Base-by-base conservation (phyloP, 148 eudicot genomes). In the Rhododendron henanense region DNA sequence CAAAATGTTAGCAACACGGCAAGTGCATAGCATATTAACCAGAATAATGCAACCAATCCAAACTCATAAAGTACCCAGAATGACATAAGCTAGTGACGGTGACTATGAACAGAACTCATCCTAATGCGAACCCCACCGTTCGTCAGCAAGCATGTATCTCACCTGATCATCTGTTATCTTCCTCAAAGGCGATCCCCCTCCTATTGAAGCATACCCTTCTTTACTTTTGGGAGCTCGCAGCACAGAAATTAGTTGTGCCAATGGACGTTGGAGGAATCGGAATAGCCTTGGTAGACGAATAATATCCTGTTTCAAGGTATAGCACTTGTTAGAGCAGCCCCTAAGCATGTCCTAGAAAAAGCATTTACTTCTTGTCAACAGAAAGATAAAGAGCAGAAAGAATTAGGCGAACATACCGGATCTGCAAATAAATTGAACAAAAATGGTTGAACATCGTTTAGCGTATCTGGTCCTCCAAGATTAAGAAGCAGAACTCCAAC, bases 191-290 rank as follows among this genome's bases (percentile, higher is more conserved):
- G 99, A 97, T 53, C 99, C 99, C 55, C 99, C 99, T 85, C 99
- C 99, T 61, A 97, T 97, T 33, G 99, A 87, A 91, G 99, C 99
- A 92, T 97, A 97, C 31, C 94, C 99, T 92, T 97, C 98, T 87
- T 93, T 94, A 88, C 98, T 95, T 90, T 97, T 97, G 85, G 99
- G 94, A 84, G 99, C 98, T 84, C 99, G 90, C 6, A 95, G 90
- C 2, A 84, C 88, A 51, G 99, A 97, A 81, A 97, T 97, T 71
- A 97, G 91, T 81, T 94, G 92, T 51, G 99, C 99, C 87, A 97
- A 81, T 45, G 99, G 99, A 53, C 92, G 88, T 88, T 95, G 99
- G 83, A 97, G 95, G 87, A 97, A 97, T 21, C 90, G 91, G 71
- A 97, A 97, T 88, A 95, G 82, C 89, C 95, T 90, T 35, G 99